Base-by-base conservation (phyloP, 2,329 filamentous ascomycete species). In the Scedosporium dehoogii region DNA sequence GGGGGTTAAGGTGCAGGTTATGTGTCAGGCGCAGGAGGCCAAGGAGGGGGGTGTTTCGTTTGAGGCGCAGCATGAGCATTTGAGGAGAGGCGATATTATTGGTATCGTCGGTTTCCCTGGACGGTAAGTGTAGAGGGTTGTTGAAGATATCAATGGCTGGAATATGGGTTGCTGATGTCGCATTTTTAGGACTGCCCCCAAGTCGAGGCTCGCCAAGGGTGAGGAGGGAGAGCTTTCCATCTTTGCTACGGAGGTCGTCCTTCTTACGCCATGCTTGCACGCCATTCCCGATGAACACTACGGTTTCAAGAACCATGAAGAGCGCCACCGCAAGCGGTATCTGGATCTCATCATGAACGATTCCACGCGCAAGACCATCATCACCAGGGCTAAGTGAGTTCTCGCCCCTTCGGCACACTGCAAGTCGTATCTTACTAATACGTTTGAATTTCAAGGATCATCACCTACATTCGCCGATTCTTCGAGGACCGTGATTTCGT, bases 311-410 rank as follows among this genome's bases (percentile, higher is more conserved):
- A 92, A 97, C 73, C 85, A 92, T 72, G 94, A 99, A 77, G 89
- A 92, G 76, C 86, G 94, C 65, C 92, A 91, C 83, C 89, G 96
- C 69, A 90, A 96, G 79, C 85, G 93, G 64, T 96, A 96, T 75
- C 85, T 99, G 60, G 94, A 99, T 75, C 81, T 99, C 69, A 94
- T 99, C 76, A 96, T 97, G 88, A 97, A 99, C 77, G 90, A 96
- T 71, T 82, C 82, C 65, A 91, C 89, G 56, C 86, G 92, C 62
- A 84, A 96, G 64, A 89, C 92, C 63, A 90, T 97, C 75, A 82
- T 91, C 70, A 92, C 90, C 46, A 85, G 94, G 62, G 86, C 91
- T 70, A 61, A 61, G 59, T 61, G 55, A 51, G 59, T 23, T 25
- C 14, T 12, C 14, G 6, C 21, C 7, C 21, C 7, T 18, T 18